A percentile compares a stretch with the other conserved stretches of the same genome.
These are phyloP conservation scores for Penicillium atrosanguineum DNA, from an alignment of 495 filamentous ascomycete species.

Conservation along the genomic window DNA sequence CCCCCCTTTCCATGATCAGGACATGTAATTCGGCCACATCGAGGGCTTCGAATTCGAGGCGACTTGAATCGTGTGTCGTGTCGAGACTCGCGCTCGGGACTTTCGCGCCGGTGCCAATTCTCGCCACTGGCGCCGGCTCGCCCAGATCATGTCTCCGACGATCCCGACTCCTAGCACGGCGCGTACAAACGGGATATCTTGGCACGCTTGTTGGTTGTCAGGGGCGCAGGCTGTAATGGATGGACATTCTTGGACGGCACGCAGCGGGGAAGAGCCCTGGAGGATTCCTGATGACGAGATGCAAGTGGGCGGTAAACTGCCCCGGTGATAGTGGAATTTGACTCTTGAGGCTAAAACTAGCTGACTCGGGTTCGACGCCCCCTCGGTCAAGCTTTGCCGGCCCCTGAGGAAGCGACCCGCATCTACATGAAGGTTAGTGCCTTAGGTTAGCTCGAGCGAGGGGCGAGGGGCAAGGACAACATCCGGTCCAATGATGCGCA, in stretches of 20 bases:
- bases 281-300: conserved; percentile 22
- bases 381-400: conserved; percentile 8
- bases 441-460: too few relatives aligned
- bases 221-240: conserved; percentile 18
- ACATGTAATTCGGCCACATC: background rate
- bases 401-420: conserved; percentile 6
- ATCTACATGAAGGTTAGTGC: background rate
- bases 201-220: conserved; percentile 6
- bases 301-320: background rate
- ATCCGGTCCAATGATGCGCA: background rate
- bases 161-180: background rate
- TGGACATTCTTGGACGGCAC: conserved; percentile 17
- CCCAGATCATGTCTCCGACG: background rate
- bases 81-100: background rate
- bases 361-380: background rate
- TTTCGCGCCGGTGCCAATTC: background rate
- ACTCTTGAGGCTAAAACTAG: background rate
- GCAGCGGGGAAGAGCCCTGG: background rate
- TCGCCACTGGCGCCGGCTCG: background rate
- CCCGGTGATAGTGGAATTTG: background rate
- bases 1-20: background rate
- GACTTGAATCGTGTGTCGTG: background rate
- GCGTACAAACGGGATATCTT: background rate
- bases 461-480: too few relatives aligned
- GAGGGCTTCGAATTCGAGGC: background rate